Evolutionary conservation across 1,284 basidiomycete genomes (phyloP), one percentile per base, ranked within the genome.

Genomic region (Termitomyces sp.): DNA sequence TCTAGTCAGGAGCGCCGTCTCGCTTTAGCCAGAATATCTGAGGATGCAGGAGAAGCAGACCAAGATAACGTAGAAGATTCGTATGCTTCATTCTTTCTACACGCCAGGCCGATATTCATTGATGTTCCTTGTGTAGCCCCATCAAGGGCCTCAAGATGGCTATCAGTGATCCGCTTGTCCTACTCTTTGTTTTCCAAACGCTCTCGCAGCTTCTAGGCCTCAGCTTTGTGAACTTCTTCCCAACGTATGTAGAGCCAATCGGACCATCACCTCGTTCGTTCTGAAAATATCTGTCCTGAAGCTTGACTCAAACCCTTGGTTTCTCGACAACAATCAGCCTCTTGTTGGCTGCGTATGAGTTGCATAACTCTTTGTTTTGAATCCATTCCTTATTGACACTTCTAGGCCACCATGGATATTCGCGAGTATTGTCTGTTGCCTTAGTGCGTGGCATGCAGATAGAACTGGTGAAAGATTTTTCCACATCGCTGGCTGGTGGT

Each of bases 171-270:
- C 72, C 75, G 18, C 83, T 85, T 62, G 80, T 86, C 1, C 69
- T 66, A 26, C 64, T 88, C 24, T 83, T 90, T 57, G 72, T 80
- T 41, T 39, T 86, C n/a, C 77, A 82, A 73, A 66, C 66, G 3
- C 76, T 73, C 28, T 63, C 75, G 0, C 77, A 79, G 57, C 63
- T 80, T 6, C 62, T 89, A 10, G 85, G 86, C 0, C 68, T 86
- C 24, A 84, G 83, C 44, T 88, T 86, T 64, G 80, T 84, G 50
- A 80, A 83, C 59, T 90, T 86, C 73, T 90, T 88, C 70, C 83
- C 82, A 14, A 86, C 83, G 80, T 83, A 59, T 49, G 76, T 68
- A 3, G 11, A 19, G n/a, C 8, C 18, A 31, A 42, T 14, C 41
- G 50, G 34, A 30, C 28, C 6, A 28, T 11, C 30, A 37, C 13